Conservation (phyloP, 2,329 filamentous ascomycete species). For the Pseudogymnoascus sp. region DNA sequence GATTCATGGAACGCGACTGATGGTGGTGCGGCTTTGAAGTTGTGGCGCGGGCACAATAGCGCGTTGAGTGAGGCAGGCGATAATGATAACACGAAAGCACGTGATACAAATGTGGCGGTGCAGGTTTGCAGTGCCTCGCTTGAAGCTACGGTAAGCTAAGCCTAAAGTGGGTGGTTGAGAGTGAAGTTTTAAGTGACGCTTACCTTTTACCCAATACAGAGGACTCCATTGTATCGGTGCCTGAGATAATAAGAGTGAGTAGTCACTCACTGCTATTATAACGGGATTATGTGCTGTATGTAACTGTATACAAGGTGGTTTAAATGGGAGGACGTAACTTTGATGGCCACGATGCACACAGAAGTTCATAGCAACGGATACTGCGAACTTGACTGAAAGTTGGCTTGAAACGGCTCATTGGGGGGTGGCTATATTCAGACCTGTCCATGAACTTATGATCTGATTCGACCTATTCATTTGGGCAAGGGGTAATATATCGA, state of each 20-base stretch:
- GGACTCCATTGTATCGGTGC: no score
- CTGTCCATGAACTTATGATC: not conserved
- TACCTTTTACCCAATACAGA: no score
- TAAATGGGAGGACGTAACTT: not conserved
- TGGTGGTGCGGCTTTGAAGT: not conserved
- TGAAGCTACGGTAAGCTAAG: not conserved
- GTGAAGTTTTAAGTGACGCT: no score
- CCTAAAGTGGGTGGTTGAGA: not conserved
- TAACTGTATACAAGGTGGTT: not conserved
- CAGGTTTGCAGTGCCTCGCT: not conserved
- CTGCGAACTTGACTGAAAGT: not conserved
- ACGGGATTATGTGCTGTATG: no score
- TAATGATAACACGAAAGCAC: not conserved
- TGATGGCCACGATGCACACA: slow-evolving; percentile 3
- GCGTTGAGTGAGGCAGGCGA: not conserved
- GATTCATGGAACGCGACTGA: not conserved
- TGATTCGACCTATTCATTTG: not conserved
- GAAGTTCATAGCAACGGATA: not conserved
- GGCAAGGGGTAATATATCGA: not conserved
- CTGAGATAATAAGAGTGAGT: not conserved
- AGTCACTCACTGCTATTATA: no score
- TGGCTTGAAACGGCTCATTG: not conserved
- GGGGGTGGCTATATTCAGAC: not conserved
- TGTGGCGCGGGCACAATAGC: not conserved
- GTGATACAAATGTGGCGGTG: not conserved